Evolutionary conservation across 257 asterid genomes (phyloP).

Genomic region (Salvia rosmarinus): DNA sequence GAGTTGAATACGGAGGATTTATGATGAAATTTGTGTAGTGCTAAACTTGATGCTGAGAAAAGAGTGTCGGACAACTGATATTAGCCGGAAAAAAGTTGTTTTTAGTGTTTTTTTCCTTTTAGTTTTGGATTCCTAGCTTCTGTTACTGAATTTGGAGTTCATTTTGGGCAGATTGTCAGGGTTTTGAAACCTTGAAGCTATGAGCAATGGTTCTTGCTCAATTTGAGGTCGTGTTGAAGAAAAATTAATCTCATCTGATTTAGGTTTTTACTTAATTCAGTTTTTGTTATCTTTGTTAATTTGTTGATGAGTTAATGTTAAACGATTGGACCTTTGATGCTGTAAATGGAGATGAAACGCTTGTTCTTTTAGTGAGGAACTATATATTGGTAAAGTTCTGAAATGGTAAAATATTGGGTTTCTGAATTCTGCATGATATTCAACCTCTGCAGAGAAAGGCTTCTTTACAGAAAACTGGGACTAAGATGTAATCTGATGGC

Average conservation of each 20-base stretch:
- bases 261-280: not conserved
- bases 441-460: too few relatives aligned
- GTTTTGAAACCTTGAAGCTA: slow-evolving; percentile 9
- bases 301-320: not conserved
- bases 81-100: not conserved
- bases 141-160: slow-evolving; percentile 12
- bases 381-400: not conserved
- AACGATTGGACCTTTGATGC: not conserved
- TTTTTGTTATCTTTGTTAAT: not conserved
- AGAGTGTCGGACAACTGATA: not conserved
- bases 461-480: not conserved
- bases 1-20: not conserved
- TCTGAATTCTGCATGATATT: too few relatives aligned
- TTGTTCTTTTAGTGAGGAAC: not conserved
- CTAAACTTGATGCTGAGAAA: slow-evolving; percentile 14
- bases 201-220: slow-evolving; percentile 11
- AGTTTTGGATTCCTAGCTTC: too few relatives aligned
- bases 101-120: not conserved
- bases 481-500: not conserved
- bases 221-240: not conserved
- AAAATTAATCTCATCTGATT: not conserved
- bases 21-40: slow-evolving; percentile 26
- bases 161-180: not conserved
- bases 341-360: not conserved
- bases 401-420: not conserved